phyloP scores from a whole-genome alignment of 2,329 filamentous ascomycete genomes.

The Macrophomina phaseolina region DNA sequence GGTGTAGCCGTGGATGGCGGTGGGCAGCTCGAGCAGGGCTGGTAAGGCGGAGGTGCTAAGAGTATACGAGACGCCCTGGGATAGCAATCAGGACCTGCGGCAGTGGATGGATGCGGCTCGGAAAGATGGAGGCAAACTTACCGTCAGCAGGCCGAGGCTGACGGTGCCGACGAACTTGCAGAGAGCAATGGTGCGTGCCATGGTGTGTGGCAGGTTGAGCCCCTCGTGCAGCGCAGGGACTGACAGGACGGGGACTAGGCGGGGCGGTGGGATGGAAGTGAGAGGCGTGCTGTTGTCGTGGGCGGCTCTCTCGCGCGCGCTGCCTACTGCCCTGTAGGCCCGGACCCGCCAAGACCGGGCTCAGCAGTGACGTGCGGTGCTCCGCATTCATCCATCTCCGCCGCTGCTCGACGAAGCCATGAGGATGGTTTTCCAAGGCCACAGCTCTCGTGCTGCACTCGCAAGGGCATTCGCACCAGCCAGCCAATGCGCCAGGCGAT shows the following conservation, averaged over 20 bases:
- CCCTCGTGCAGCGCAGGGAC: background rate
- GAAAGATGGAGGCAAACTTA: constrained; percentile 54
- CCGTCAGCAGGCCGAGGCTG: constrained; percentile 85
- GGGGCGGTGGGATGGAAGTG: constrained; percentile 14
- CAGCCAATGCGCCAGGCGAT: constrained; percentile 16
- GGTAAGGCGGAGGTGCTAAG: constrained; percentile 79
- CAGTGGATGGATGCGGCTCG: constrained; percentile 4
- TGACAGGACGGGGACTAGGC: constrained; percentile 5
- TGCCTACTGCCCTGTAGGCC: background rate
- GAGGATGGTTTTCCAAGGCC: background rate
- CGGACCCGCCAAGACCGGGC: constrained; percentile 13
- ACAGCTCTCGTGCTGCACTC: background rate
- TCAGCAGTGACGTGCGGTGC: constrained; percentile 18
- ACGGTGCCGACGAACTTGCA: constrained; percentile 94
- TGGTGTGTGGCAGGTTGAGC: constrained; percentile 46
- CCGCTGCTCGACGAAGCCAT: background rate
- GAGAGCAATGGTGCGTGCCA: constrained; percentile 74
- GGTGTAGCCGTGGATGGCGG: constrained; percentile 71
- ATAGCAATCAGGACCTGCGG: background rate
- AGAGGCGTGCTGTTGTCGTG: background rate
- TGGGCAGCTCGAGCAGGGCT: constrained; percentile 79
- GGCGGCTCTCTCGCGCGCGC: background rate
- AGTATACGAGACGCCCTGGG: constrained; percentile 86
- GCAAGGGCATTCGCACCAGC: background rate
- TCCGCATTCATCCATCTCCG: constrained; percentile 11